Evolutionary conservation across 2,329 filamentous ascomycete species (phyloP).

Genomic region (Incumbomyces lentus): DNA sequence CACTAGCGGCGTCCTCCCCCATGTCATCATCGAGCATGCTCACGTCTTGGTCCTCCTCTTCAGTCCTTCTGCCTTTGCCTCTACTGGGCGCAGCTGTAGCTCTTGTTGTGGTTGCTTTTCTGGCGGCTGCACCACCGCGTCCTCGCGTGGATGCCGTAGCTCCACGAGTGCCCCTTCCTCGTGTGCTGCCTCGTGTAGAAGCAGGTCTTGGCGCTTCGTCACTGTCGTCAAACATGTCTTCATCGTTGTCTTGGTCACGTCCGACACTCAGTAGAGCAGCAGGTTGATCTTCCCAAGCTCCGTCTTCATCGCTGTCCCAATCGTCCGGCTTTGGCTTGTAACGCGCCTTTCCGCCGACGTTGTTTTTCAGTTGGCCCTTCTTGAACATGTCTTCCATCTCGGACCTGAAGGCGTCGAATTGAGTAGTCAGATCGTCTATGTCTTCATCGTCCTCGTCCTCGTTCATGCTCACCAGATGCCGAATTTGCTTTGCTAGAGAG

Average conservation of each 20-base stretch:
- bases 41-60: conserved; percentile 28
- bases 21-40: conserved; percentile 29
- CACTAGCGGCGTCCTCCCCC: conserved; percentile 22
- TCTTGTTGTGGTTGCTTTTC: conserved; percentile 25
- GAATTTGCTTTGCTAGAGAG: conserved; percentile 59
- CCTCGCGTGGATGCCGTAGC: conserved; percentile 25
- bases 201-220: conserved; percentile 34
- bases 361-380: conserved; percentile 50
- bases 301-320: conserved; percentile 88
- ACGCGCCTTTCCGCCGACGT: conserved; percentile 39
- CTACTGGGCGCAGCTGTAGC: conserved; percentile 23
- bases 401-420: conserved; percentile 62
- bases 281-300: conserved; percentile 71
- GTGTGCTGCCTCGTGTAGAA: conserved; percentile 37
- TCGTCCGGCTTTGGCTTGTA: conserved; percentile 65
- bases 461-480: conserved; percentile 56
- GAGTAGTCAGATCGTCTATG: conserved; percentile 58
- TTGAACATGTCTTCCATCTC: conserved; percentile 62
- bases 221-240: conserved; percentile 31
- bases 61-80: conserved; percentile 20
- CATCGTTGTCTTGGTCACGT: conserved; percentile 37
- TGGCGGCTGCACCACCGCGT: conserved; percentile 19
- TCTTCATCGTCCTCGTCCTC: conserved; percentile 55
- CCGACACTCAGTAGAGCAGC: conserved; percentile 44
- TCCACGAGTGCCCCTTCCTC: conserved; percentile 34